A percentile compares a stretch with the other conserved stretches of the same genome.
phyloP scores from a whole-genome alignment of 306 rosid genomes.

The Alnus rubra region DNA sequence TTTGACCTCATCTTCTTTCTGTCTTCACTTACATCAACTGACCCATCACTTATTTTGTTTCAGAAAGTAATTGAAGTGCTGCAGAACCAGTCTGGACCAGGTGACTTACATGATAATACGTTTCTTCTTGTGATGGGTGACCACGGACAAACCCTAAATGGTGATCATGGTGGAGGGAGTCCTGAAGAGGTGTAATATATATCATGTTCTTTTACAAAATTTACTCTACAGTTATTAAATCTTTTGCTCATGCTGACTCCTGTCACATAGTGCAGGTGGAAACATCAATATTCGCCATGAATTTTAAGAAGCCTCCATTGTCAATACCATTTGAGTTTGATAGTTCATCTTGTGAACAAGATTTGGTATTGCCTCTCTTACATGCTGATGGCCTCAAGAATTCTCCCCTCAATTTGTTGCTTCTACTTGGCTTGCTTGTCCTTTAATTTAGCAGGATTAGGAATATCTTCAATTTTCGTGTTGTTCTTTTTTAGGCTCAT shows the following conservation, averaged over 20 bases:
- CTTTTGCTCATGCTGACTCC: slow-evolving; percentile 29
- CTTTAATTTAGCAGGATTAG: neutral
- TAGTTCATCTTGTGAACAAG: slow-evolving; percentile 50
- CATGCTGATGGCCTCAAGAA: slow-evolving; percentile 19
- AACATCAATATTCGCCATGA: slow-evolving; percentile 87
- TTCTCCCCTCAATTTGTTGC: slow-evolving; percentile 3
- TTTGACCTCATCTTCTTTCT: neutral
- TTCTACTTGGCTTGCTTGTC: slow-evolving; percentile 1
- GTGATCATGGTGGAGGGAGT: slow-evolving; percentile 99
- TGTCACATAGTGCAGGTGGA: slow-evolving; percentile 65
- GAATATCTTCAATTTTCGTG: slow-evolving; percentile 1
- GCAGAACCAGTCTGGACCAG: slow-evolving; percentile 73
- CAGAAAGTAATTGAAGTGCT: slow-evolving; percentile 81
- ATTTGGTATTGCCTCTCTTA: slow-evolving; percentile 60
- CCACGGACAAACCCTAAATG: slow-evolving; percentile 97
- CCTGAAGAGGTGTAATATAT: slow-evolving; percentile 74
- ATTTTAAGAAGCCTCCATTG: slow-evolving; percentile 59
- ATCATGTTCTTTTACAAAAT: slow-evolving; percentile 11
- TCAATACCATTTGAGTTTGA: slow-evolving; percentile 51
- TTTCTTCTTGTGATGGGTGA: slow-evolving; percentile 97
- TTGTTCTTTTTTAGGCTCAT: slow-evolving; percentile 19
- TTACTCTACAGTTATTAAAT: neutral
- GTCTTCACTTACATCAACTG: slow-evolving; percentile 5
- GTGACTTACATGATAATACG: slow-evolving; percentile 86
- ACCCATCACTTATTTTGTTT: slow-evolving; percentile 35